Conservation (phyloP, 176 grass and related monocot species). For the Paspalum vaginatum region DNA sequence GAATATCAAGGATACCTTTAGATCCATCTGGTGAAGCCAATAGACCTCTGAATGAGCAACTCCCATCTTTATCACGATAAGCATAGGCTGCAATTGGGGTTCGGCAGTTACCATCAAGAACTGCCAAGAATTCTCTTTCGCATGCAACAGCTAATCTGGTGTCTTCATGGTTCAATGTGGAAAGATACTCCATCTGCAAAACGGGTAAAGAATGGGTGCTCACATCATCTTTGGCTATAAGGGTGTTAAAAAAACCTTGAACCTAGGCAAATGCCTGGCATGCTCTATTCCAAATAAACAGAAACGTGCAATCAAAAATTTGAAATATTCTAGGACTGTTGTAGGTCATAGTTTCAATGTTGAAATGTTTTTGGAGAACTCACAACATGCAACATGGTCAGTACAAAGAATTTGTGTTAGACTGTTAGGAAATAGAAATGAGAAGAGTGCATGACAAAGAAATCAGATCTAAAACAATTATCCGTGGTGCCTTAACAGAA, state of each 20-base stretch:
- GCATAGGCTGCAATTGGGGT: slow-evolving; percentile 96
- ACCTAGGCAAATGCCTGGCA: background rate
- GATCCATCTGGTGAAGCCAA: slow-evolving; percentile 90
- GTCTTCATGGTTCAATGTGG: slow-evolving; percentile 87
- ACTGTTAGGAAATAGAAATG: slow-evolving; percentile 5
- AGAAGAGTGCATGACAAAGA: slow-evolving; percentile 1
- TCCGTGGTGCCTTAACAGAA: slow-evolving; percentile 7
- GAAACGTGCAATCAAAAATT: background rate
- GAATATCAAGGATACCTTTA: slow-evolving; percentile 51
- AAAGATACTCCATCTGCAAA: slow-evolving; percentile 77
- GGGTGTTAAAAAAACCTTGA: background rate
- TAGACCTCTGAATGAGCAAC: slow-evolving; percentile 84
- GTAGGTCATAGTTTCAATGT: background rate
- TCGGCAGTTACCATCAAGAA: slow-evolving; percentile 91
- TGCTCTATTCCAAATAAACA: background rate
- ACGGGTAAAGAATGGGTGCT: background rate
- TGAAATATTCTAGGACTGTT: background rate
- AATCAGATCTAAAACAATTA: background rate
- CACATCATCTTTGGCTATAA: slow-evolving; percentile 2
- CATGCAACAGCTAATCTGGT: slow-evolving; percentile 96
- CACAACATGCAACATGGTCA: slow-evolving; percentile 7
- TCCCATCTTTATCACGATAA: slow-evolving; percentile 63
- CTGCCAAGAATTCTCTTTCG: slow-evolving; percentile 89
- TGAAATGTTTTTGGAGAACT: background rate
- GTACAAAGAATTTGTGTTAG: slow-evolving; percentile 6